Percentiles rank a stretch among this genome's conserved stretches.
Evolutionary conservation across 164 flowering plant genomes (phyloP).

Genomic region (Saururus chinensis): DNA sequence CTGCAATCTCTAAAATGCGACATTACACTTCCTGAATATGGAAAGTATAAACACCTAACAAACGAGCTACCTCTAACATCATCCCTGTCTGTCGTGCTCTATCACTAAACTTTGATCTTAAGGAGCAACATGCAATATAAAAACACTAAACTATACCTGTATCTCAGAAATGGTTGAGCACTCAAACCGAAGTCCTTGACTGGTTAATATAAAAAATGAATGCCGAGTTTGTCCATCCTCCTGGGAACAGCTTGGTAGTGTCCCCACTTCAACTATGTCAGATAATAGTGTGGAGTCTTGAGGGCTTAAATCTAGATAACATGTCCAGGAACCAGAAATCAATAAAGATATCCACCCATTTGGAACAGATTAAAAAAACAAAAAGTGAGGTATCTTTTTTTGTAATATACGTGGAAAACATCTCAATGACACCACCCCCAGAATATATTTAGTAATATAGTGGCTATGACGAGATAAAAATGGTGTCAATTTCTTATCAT

Average conservation of each 20-base stretch:
- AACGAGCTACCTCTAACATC: not conserved
- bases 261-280: conserved; percentile 68
- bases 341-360: not conserved
- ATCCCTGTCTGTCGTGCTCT: not conserved
- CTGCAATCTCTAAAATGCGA: too few species aligned
- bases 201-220: conserved; percentile 63
- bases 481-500: too few species aligned
- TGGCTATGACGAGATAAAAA: too few species aligned
- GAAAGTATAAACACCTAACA: too few species aligned
- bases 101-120: not conserved
- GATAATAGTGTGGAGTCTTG: conserved; percentile 75
- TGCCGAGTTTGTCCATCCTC: conserved; percentile 50
- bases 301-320: conserved; percentile 76
- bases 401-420: too few species aligned
- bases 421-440: too few species aligned
- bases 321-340: conserved; percentile 1
- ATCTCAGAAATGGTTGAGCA: conserved; percentile 63
- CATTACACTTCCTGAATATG: too few species aligned
- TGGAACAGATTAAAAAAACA: too few species aligned
- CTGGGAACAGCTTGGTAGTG: conserved; percentile 46
- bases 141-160: conserved; percentile 40
- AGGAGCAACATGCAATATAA: not conserved
- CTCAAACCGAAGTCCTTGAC: conserved; percentile 72
- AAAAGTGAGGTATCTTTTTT: too few species aligned
- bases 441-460: too few species aligned